Evolutionary conservation across 495 filamentous ascomycete genomes (phyloP).

Genomic region (Podospora pseudocomata): DNA sequence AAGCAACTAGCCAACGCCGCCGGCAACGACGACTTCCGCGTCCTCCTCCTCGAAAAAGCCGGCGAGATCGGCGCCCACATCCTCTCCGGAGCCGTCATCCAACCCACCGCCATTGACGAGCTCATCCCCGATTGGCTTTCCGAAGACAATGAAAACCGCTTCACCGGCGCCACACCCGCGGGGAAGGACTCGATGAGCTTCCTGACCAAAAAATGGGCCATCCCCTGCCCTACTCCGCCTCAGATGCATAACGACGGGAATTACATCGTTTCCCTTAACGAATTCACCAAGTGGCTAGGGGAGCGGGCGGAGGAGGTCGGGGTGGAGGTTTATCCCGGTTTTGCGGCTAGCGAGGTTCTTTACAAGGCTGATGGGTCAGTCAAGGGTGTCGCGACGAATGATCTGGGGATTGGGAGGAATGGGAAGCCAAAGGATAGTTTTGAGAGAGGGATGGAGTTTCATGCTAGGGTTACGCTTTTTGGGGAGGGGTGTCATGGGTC

Average conservation of each 20-base stretch:
- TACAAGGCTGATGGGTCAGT: conserved; percentile 85
- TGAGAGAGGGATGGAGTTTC: conserved; percentile 97
- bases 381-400: conserved; percentile 93
- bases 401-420: conserved; percentile 75
- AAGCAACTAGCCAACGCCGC: conserved; percentile 94
- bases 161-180: conserved; percentile 78
- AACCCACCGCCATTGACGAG: conserved; percentile 85
- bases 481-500: conserved; percentile 96
- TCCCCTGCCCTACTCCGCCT: conserved; percentile 81
- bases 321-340: conserved; percentile 98
- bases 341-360: conserved; percentile 88
- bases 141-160: conserved; percentile 79
- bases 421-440: conserved; percentile 89
- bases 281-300: conserved; percentile 90
- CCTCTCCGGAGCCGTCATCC: conserved; percentile 90
- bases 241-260: conserved; percentile 99
- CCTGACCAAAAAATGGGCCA: conserved; percentile 74
- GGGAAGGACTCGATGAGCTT: conserved; percentile 87
- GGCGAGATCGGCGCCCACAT: conserved; percentile 94
- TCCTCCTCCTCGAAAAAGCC: conserved; percentile 91
- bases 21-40: conserved; percentile 94
- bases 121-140: conserved; percentile 91
- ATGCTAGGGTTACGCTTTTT: conserved; percentile 89
- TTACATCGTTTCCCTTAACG: conserved; percentile 92
- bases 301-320: conserved; percentile 93